A percentile compares a stretch with the other conserved stretches of the same genome.
These are phyloP conservation scores for Eucalyptus cladocalyx DNA, from an alignment of 345 rosid genomes.

Conservation along the genomic window DNA sequence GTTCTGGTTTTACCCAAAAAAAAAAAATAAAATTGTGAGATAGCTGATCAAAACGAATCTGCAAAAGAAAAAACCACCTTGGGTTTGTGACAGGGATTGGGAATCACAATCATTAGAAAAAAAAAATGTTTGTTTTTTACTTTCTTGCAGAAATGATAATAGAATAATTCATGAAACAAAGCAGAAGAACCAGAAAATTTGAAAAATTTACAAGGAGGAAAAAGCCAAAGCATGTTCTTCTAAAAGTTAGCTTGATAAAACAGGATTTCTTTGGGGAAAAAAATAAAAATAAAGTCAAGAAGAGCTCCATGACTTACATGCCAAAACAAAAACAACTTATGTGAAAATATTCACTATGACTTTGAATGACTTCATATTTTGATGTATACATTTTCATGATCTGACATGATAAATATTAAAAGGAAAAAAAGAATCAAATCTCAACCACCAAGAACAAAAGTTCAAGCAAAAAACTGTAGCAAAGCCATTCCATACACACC, in stretches of 20 bases:
- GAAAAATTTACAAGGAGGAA: neutral
- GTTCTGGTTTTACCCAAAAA: neutral
- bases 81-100: neutral
- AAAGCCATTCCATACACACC: neutral
- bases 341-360: neutral
- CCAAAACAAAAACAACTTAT: neutral
- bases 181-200: neutral
- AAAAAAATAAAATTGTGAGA: neutral
- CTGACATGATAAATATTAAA: neutral
- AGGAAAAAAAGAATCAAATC: neutral
- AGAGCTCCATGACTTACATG: neutral
- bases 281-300: neutral
- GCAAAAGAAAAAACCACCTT: neutral
- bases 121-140: neutral
- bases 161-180: neutral
- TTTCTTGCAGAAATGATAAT: neutral
- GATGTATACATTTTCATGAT: neutral
- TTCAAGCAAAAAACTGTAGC: neutral
- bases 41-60: neutral
- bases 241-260: neutral
- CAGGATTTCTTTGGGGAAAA: neutral
- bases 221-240: neutral
- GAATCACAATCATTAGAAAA: neutral
- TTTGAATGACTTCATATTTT: neutral
- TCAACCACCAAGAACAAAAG: neutral